Conservation (phyloP, 2,329 filamentous ascomycete species). For the Westerdykella aurantiaca region DNA sequence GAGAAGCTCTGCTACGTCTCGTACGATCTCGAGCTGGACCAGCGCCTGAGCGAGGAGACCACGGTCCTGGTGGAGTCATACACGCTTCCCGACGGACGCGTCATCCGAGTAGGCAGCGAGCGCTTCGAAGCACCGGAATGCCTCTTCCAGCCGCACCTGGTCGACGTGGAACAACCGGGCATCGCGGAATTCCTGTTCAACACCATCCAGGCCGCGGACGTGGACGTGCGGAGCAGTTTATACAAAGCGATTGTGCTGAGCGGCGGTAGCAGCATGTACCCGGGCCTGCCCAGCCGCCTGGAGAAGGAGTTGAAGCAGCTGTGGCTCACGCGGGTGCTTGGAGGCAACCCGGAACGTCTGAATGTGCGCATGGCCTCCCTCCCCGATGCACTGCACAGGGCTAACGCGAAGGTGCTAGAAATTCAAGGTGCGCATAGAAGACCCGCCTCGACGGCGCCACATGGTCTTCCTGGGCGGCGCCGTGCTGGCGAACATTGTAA, state of each 20-base stretch:
- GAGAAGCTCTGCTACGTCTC: constrained; percentile 99
- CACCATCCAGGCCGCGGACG: constrained; percentile 92
- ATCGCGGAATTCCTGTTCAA: constrained; percentile 98
- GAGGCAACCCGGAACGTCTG: constrained; percentile 85
- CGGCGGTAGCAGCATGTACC: constrained; percentile 98
- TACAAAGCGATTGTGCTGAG: constrained; percentile 98
- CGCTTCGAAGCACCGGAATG: constrained; percentile 97
- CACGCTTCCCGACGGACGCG: constrained; percentile 90
- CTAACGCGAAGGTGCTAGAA: constrained; percentile 52
- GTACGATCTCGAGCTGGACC: constrained; percentile 94
- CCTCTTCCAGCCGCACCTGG: constrained; percentile 95
- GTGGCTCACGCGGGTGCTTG: constrained; percentile 87
- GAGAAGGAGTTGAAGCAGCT: constrained; percentile 99
- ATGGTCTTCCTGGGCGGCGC: constrained; percentile 99
- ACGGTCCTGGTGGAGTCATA: constrained; percentile 97
- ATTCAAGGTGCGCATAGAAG: constrained; percentile 99
- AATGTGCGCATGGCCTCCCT: constrained; percentile 47
- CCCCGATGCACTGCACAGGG: background rate
- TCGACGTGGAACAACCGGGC: constrained; percentile 94
- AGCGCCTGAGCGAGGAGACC: constrained; percentile 92
- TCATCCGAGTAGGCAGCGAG: constrained; percentile 93
- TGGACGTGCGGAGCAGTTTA: constrained; percentile 86
- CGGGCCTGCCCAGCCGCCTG: constrained; percentile 83
- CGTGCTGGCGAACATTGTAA: constrained; percentile 85
- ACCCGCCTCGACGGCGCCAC: constrained; percentile 89